phyloP scores from a whole-genome alignment of 2,329 filamentous ascomycete species.

The Monosporascus sp. region DNA sequence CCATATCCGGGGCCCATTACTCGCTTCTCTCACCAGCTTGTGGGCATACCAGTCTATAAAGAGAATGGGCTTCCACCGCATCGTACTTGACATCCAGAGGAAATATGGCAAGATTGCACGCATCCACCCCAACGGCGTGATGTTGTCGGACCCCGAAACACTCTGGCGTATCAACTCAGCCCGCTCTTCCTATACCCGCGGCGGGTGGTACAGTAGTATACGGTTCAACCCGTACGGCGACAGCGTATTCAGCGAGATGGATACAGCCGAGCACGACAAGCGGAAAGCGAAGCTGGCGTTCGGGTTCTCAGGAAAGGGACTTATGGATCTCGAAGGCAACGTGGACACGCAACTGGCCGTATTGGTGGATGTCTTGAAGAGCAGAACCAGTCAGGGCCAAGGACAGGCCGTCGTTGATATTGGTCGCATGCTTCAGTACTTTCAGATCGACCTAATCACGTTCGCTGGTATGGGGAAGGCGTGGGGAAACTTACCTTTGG shows the following conservation, averaged over 20 bases:
- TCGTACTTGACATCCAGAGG: conserved; percentile 3
- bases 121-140: conserved; percentile 24
- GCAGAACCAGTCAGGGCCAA: conserved; percentile 11
- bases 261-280: conserved; percentile 20
- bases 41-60: too few species aligned
- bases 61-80: too few species aligned
- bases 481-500: conserved; percentile 20
- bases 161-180: conserved; percentile 23
- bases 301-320: conserved; percentile 24
- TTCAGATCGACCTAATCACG: conserved; percentile 22
- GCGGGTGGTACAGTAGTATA: conserved; percentile 20
- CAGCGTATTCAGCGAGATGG: conserved; percentile 18
- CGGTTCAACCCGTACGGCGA: conserved; percentile 22
- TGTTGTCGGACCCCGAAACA: conserved; percentile 20
- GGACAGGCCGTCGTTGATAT: conserved; percentile 14
- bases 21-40: too few species aligned
- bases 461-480: conserved; percentile 17
- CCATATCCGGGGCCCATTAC: too few species aligned
- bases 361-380: conserved; percentile 15
- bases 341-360: conserved; percentile 18
- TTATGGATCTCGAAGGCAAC: conserved; percentile 19
- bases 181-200: conserved; percentile 20
- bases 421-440: conserved; percentile 16
- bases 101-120: conserved; percentile 23
- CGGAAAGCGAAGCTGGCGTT: conserved; percentile 21